Evolutionary conservation across 148 eudicot genomes (phyloP), one percentile per base, ranked within the genome.

Genomic region (Limonium bicolor): DNA sequence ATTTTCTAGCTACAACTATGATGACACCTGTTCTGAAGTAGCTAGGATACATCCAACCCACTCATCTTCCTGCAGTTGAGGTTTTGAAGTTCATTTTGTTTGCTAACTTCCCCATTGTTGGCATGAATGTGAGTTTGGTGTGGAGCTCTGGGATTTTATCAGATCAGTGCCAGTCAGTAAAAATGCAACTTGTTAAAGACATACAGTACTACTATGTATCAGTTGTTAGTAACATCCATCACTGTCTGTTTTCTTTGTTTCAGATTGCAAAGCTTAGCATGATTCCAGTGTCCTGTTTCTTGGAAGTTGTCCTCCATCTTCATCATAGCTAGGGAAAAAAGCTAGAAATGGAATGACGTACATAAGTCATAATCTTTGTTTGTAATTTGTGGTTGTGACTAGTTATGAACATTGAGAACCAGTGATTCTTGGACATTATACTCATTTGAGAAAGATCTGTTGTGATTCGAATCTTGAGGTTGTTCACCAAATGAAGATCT

Each of bases 101-200:
- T 56, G 78, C 88, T 12, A 79, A 75, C 57, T 79, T 79, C 56
- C 75, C 82, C 13, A 74, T 79, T 35, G 87, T 79, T 36, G 87
- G 87, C 23, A 74, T 74, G 82, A 79, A 79, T 10, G 82, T 79
- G 27, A 79, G 87, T 55, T 62, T 75, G 52, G 75, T 79, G 87
- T 79, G 87, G 87, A 79, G 75, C 46, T 79, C 88, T n/a, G 34
- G 88, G 88, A 46, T 79, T 79, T 30, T 75, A 75, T 61, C 82
- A 75, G 88, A 82, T 72, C n/a, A 56, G 52, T 59, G 11, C 27
- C 22, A n/a, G 37, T 0, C n/a, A 39, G 28, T 17, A 24, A 41
- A 19, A 11, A 3, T 26, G 21, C 25, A 20, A 31, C 18, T 14
- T 43, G 39, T 21, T 37, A 23, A 4, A 36, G 17, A 3, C 33